Evolutionary conservation across 345 rosid genomes (phyloP).

Genomic region (Linum tenue): DNA sequence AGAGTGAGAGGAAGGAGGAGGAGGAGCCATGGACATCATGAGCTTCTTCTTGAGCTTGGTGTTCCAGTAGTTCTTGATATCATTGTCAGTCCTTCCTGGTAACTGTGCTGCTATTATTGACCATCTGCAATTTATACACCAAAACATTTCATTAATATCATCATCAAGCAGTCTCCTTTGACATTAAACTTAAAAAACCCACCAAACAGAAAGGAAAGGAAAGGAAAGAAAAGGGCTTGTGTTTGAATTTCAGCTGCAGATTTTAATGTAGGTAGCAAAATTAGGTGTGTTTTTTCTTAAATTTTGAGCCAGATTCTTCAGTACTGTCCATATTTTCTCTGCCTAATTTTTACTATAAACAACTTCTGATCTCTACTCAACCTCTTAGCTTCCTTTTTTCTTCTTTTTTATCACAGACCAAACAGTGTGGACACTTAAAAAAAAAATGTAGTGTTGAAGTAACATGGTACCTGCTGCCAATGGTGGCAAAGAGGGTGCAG

Average conservation of each 20-base stretch:
- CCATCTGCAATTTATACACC: constrained; percentile 53
- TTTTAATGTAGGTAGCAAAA: too few species aligned
- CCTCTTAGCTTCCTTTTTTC: too few species aligned
- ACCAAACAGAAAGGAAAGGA: background rate
- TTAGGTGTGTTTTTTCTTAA: too few species aligned
- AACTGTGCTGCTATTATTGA: constrained; percentile 94
- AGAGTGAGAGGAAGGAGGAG: too few species aligned
- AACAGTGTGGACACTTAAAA: too few species aligned
- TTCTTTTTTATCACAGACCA: too few species aligned
- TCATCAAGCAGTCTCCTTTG: too few species aligned
- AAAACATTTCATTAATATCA: too few species aligned
- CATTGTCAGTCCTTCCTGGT: constrained; percentile 92
- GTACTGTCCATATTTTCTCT: background rate
- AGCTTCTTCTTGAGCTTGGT: constrained; percentile 91
- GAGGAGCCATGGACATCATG: constrained; percentile 24
- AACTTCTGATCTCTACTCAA: too few species aligned
- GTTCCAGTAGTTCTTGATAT: constrained; percentile 93
- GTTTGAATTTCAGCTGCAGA: background rate
- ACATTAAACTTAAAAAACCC: background rate
- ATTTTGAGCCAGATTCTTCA: constrained; percentile 21
- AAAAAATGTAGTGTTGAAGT: too few species aligned
- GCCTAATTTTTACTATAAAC: background rate
- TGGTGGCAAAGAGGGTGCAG: constrained; percentile 62
- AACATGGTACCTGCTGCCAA: constrained; percentile 73
- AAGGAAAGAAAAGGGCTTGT: background rate